A percentile compares a stretch with the other conserved stretches of the same genome.
phyloP scores from a whole-genome alignment of 108 stramenopile genomes.

The Schizochytrium sp. region DNA sequence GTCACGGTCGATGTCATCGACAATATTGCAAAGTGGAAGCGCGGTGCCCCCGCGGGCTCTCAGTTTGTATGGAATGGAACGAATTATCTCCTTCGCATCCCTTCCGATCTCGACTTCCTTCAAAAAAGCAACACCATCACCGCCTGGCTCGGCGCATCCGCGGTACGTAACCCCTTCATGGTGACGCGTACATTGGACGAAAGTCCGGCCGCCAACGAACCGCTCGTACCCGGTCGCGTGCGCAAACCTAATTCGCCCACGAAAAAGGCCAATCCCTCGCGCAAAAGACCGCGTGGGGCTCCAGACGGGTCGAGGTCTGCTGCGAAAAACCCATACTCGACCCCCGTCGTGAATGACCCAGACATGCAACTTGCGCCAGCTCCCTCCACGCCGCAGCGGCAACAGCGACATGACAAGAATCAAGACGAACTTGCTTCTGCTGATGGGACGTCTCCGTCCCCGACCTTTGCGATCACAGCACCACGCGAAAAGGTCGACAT shows the following conservation, averaged over 20 bases:
- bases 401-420: not conserved
- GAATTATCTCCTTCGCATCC: conserved; percentile 42
- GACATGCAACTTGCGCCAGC: not conserved
- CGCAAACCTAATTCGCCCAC: not conserved
- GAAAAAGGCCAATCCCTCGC: not conserved
- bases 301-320: not conserved
- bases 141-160: conserved; percentile 30
- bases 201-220: not conserved
- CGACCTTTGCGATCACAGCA: not conserved
- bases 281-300: not conserved
- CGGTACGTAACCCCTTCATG: conserved; percentile 38
- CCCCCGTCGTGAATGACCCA: not conserved
- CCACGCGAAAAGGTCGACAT: not conserved
- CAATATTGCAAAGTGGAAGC: conserved; percentile 22
- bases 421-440: too few species aligned
- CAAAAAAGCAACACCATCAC: not conserved
- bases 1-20: conserved; percentile 29
- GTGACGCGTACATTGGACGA: conserved; percentile 30
- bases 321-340: not conserved
- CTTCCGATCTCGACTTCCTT: conserved; percentile 34
- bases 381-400: not conserved
- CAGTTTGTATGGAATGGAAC: conserved; percentile 36
- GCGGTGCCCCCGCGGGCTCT: conserved; percentile 8
- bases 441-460: not conserved
- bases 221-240: not conserved